Percentiles rank a stretch among this genome's conserved stretches.
Evolutionary conservation across 805 yeast species (phyloP).

Genomic region (Pichia paraexigua): DNA sequence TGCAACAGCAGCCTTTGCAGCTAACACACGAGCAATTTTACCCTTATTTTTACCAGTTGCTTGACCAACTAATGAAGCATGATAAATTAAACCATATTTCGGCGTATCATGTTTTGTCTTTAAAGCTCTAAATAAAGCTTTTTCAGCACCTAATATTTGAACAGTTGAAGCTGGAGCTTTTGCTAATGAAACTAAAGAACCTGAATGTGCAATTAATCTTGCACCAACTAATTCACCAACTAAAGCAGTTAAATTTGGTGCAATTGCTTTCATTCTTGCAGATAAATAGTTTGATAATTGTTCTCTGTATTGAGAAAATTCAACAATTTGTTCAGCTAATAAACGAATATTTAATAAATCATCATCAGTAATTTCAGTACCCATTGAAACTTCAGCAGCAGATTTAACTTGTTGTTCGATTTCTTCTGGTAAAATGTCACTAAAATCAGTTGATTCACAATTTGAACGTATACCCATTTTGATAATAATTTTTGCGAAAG

Average conservation of each 20-base stretch:
- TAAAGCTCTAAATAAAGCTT: constrained; percentile 96
- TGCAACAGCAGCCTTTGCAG: constrained; percentile 97
- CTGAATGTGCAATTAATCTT: constrained; percentile 94
- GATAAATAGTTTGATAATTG: constrained; percentile 85
- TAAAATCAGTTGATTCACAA: constrained; percentile 83
- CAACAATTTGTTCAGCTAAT: constrained; percentile 93
- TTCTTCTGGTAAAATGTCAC: constrained; percentile 88
- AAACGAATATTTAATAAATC: constrained; percentile 84
- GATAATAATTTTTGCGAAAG: constrained; percentile 89
- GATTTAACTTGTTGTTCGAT: constrained; percentile 84
- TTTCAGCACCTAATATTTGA: constrained; percentile 98
- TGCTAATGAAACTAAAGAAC: constrained; percentile 87
- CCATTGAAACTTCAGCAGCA: constrained; percentile 99
- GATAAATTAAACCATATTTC: constrained; percentile 94
- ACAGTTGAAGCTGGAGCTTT: constrained; percentile 98
- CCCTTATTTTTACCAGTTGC: constrained; percentile 98
- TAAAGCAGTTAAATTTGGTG: constrained; percentile 91
- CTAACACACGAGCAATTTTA: constrained; percentile 96
- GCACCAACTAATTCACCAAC: constrained; percentile 99
- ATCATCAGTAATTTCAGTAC: constrained; percentile 92
- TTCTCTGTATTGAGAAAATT: constrained; percentile 93
- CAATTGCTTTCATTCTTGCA: constrained; percentile 97
- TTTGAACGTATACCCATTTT: constrained; percentile 91
- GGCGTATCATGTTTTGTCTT: constrained; percentile 99
- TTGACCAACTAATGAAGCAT: constrained; percentile 95